Evolutionary conservation across 1,284 basidiomycete species (phyloP).

Genomic region (Sporisorium scitamineum): DNA sequence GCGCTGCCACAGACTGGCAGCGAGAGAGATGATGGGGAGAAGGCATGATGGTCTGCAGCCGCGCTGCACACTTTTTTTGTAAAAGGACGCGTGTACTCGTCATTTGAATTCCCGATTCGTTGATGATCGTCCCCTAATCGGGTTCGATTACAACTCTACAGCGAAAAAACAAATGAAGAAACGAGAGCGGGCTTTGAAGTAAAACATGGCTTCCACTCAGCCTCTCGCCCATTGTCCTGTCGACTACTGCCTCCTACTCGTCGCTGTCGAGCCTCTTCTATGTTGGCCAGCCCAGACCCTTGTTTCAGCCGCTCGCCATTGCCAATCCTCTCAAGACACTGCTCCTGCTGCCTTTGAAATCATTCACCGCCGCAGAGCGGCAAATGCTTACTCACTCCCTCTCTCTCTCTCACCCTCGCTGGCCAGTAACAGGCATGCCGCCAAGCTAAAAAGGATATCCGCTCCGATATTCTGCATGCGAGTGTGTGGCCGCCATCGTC

Average conservation of each 20-base stretch:
- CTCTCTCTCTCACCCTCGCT: neutral
- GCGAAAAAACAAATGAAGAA: no score
- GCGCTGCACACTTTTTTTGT: no score
- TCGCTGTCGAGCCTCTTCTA: neutral
- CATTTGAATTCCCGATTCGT: neutral
- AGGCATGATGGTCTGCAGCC: no score
- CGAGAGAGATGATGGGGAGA: no score
- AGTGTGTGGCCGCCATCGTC: neutral
- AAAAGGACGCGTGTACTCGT: no score
- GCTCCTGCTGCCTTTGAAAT: neutral
- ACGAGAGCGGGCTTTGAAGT: neutral
- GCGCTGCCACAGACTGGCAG: neutral
- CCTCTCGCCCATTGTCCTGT: neutral
- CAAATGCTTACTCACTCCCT: neutral
- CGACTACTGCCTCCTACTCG: neutral
- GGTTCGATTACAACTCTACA: no score
- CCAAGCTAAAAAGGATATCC: neutral
- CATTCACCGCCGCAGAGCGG: no score
- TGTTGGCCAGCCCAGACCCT: constrained; percentile 16
- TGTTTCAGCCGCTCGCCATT: constrained; percentile 21
- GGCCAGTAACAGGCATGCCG: neutral
- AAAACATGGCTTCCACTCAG: neutral
- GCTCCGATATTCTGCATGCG: constrained; percentile 4
- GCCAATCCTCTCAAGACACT: neutral
- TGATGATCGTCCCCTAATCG: no score